Evolutionary conservation across 768 basidiomycete genomes (phyloP).

Genomic region (Tylopilus felleus): DNA sequence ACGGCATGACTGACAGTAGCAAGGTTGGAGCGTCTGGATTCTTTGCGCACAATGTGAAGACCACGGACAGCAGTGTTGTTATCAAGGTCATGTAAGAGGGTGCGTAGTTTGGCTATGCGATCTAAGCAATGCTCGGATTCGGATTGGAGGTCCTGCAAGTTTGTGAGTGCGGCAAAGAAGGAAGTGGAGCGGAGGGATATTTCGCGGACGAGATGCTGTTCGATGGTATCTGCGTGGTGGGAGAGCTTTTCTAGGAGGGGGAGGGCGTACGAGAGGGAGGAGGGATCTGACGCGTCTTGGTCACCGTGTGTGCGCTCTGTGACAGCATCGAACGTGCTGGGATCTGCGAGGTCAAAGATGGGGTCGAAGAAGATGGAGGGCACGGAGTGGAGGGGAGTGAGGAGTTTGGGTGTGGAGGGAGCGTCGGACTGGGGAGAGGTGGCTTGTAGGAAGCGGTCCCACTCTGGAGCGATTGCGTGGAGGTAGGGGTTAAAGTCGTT

Average conservation of each 20-base stretch:
- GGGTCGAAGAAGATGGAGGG: constrained; percentile 79
- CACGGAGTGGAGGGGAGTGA: constrained; percentile 73
- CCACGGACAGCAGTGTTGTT: constrained; percentile 75
- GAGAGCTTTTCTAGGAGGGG: constrained; percentile 87
- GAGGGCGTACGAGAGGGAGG: constrained; percentile 60
- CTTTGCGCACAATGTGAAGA: constrained; percentile 64
- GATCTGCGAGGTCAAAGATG: constrained; percentile 78
- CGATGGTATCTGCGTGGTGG: constrained; percentile 88
- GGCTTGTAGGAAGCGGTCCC: constrained; percentile 65
- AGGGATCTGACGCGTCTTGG: constrained; percentile 48
- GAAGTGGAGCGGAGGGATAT: constrained; percentile 87
- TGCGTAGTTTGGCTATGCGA: constrained; percentile 70
- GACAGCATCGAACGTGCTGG: constrained; percentile 71
- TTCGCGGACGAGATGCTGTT: constrained; percentile 91
- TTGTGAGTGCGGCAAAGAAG: constrained; percentile 94
- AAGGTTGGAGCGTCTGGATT: constrained; percentile 61
- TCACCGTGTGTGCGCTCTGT: constrained; percentile 52
- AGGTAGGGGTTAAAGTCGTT: constrained; percentile 87
- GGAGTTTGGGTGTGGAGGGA: constrained; percentile 30
- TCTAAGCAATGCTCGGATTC: constrained; percentile 82
- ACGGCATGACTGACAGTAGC: constrained; percentile 58
- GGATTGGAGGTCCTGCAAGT: constrained; percentile 87
- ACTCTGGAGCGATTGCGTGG: constrained; percentile 65
- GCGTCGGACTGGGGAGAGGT: constrained; percentile 30
- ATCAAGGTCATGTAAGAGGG: constrained; percentile 72